phyloP scores from a whole-genome alignment of 768 basidiomycete genomes.

The Crepidotus variabilis region DNA sequence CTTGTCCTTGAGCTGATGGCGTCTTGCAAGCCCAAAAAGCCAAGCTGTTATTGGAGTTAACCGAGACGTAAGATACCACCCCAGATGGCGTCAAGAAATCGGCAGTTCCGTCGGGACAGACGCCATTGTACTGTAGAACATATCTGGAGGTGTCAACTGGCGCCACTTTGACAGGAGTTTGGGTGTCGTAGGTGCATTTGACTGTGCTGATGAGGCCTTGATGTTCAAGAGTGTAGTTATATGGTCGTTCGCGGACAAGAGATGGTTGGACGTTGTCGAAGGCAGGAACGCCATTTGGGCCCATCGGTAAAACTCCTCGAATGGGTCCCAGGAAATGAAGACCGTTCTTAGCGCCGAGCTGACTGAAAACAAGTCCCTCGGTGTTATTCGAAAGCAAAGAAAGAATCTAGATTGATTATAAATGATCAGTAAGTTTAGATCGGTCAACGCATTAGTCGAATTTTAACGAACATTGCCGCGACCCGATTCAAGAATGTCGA shows the following conservation, averaged over 20 bases:
- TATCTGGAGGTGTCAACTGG: not conserved
- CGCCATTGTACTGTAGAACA: not conserved
- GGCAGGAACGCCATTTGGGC: constrained; percentile 18
- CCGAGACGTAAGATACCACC: not conserved
- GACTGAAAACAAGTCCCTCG: constrained; percentile 13
- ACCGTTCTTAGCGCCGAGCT: constrained; percentile 16
- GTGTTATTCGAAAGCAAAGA: constrained; percentile 10
- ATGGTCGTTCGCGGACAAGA: constrained; percentile 5
- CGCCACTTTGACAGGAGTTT: constrained; percentile 1
- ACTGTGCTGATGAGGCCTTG: constrained; percentile 20
- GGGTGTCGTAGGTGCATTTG: constrained; percentile 13
- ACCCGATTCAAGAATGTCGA: constrained; percentile 19
- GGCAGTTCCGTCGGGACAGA: not conserved
- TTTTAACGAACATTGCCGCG: constrained; percentile 15
- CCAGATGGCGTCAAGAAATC: not conserved
- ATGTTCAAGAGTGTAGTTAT: constrained; percentile 19
- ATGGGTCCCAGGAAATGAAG: constrained; percentile 20
- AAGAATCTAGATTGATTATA: constrained; percentile 13
- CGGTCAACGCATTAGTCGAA: not conserved
- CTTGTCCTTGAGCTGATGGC: not conserved
- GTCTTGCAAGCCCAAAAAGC: constrained; percentile 2
- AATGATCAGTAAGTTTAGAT: not conserved
- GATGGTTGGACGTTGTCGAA: constrained; percentile 8
- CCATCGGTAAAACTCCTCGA: constrained; percentile 18
- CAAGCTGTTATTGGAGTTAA: not conserved